Evolutionary conservation across 768 basidiomycete species (phyloP), one percentile per base, ranked within the genome.

Genomic region (Russula ochroleuca): DNA sequence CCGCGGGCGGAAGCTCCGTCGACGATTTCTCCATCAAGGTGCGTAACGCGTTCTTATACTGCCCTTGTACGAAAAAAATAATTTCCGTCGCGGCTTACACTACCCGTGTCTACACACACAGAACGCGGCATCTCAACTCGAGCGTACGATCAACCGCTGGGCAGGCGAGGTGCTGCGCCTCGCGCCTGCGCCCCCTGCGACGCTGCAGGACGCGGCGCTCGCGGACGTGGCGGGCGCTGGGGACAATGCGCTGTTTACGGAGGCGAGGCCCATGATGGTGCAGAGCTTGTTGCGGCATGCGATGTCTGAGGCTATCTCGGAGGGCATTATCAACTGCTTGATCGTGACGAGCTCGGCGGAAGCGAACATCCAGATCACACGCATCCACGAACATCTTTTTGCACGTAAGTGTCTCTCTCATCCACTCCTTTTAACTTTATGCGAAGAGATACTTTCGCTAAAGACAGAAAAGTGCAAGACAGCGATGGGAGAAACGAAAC

Each of bases 11-110:
- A 28, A 84, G 81, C 70, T 86, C 88, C 0, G 80, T 92, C 51
- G 92, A 92, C 70, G 91, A 94, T 72, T 93, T 92, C 74, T 92
- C 91, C 5, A 92, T 94, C 77, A 88, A 85, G 79, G 91, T 88
- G 6, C 59, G 55, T 17, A 0, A 8, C 10, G 5, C 7, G 49
- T 35, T 21, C 37, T 31, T 21, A 11, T 35, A 31, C 50, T 21
- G n/a, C 38, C 11, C 14, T 33, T 10, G 2, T 7, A 14, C 25
- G 25, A 5, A 2, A 1, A 25, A 15, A 49, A 25, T 14, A 49
- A n/a, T n/a, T n/a, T n/a, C 21, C 10, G n/a, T 45, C 9, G 43
- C n/a, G 19, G n/a, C 2, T n/a, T 19, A n/a, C 41, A 10, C n/a
- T 8, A 5, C 31, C n/a, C 28, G 54, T 25, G 17, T 52, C 54